phyloP scores from a whole-genome alignment of 768 basidiomycete species.

The Russula vinacea region DNA sequence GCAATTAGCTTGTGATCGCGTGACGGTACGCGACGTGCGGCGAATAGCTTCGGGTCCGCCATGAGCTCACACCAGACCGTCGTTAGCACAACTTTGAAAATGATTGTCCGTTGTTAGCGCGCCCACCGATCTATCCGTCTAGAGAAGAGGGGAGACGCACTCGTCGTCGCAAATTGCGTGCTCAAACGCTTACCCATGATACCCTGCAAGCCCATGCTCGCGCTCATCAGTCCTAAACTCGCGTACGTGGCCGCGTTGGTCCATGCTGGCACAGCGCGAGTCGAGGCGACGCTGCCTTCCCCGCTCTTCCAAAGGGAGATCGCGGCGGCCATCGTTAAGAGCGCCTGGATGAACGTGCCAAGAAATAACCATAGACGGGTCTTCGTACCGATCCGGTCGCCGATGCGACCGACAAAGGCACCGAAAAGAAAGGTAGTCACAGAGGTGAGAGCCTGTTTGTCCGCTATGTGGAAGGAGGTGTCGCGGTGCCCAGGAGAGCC shows the following conservation, averaged over 20 bases:
- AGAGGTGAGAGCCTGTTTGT: constrained; percentile 82
- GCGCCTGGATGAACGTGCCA: constrained; percentile 69
- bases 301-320: constrained; percentile 69
- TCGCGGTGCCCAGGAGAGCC: constrained; percentile 46
- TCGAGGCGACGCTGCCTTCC: constrained; percentile 50
- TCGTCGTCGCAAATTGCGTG: constrained; percentile 75
- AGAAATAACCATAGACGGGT: constrained; percentile 71
- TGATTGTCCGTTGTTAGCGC: background rate
- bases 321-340: constrained; percentile 73
- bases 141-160: constrained; percentile 40
- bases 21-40: constrained; percentile 48
- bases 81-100: constrained; percentile 65
- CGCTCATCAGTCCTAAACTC: constrained; percentile 75
- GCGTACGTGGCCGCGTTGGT: constrained; percentile 61
- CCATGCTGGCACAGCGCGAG: constrained; percentile 69
- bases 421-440: constrained; percentile 73
- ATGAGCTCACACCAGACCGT: constrained; percentile 87
- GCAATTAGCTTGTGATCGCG: constrained; percentile 74
- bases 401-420: constrained; percentile 75
- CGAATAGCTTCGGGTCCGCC: constrained; percentile 75
- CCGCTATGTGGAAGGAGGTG: constrained; percentile 67
- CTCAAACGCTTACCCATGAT: constrained; percentile 79
- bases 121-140: background rate
- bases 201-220: constrained; percentile 78
- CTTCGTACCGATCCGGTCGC: constrained; percentile 73